A percentile compares a stretch with the other conserved stretches of the same genome.
These are phyloP conservation scores for Leptomonas seymouri DNA, from an alignment of 208 protist genomes.

Conservation along the genomic window DNA sequence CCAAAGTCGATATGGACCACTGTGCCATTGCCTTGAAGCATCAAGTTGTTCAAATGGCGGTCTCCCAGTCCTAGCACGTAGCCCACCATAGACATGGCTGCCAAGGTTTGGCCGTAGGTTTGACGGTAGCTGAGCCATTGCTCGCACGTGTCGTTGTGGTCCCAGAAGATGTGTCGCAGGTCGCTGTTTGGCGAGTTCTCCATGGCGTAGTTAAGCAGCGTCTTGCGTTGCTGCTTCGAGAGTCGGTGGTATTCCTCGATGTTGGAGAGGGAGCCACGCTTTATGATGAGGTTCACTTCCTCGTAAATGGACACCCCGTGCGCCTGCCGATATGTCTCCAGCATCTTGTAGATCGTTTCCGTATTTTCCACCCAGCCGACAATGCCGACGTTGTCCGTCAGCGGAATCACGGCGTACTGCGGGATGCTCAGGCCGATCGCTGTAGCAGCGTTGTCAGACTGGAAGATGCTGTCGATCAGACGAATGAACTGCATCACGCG, in stretches of 20 bases:
- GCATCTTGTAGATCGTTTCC: conserved; percentile 96
- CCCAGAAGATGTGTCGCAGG: conserved; percentile 97
- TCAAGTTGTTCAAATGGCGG: conserved; percentile 99
- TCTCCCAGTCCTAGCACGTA: conserved; percentile 99
- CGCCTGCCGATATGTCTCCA: conserved; percentile 77
- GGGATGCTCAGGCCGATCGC: conserved; percentile 94
- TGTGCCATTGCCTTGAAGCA: conserved; percentile 98
- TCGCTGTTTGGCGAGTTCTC: conserved; percentile 96
- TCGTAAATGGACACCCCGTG: conserved; percentile 83
- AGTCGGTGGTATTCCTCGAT: conserved; percentile 90
- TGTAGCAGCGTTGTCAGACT: conserved; percentile 77
- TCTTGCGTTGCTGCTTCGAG: conserved; percentile 74
- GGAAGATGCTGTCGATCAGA: conserved; percentile 98
- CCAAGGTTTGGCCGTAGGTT: conserved; percentile 98
- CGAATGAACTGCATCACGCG: conserved; percentile 99
- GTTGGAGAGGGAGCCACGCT: conserved; percentile 60
- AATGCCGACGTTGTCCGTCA: conserved; percentile 99
- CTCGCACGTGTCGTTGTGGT: conserved; percentile 97
- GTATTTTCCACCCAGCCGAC: conserved; percentile 99
- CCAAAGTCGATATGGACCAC: conserved; percentile 99
- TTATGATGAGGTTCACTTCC: conserved; percentile 84
- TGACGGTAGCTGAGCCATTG: conserved; percentile 98
- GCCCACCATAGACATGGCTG: conserved; percentile 99
- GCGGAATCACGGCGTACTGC: conserved; percentile 98
- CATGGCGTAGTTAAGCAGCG: conserved; percentile 94